Base-by-base conservation (phyloP, 768 basidiomycete species). In the Lentinula boryana region DNA sequence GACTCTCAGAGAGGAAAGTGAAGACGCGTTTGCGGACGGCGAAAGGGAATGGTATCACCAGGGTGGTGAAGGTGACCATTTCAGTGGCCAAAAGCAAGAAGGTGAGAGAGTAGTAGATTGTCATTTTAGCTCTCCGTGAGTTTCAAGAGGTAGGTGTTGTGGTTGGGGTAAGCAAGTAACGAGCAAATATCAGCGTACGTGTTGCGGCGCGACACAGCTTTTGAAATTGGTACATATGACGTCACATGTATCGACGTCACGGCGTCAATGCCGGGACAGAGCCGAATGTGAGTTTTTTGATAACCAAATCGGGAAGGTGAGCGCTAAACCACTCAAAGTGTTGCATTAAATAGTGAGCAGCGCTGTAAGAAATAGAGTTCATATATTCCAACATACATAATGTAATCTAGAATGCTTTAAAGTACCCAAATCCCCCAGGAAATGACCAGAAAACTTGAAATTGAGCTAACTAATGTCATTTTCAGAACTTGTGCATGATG, bases 1-100 rank as follows among this genome's bases (percentile, higher is more conserved):
- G 75, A 54, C 83, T 91, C 63, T 85, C 84, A 0, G 86, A 83
- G 55, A 91, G 78, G 75, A 89, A 92, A 21, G 72, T 76, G 66
- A 96, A 93, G 52, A 95, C 68, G 49, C 73, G 74, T 77, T 89
- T 88, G 69, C 84, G 84, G 63, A 93, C 65, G 5, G 76, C 71
- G 72, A 91, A 88, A 1, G 94, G 94, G n/a, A 96, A 78, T 2
- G 94, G 94, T 8, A 86, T 78, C 57, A 95, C 91, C 63, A 97
- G 83, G 64, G 91, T 44, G 66, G 88, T 90, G 77, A 95, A 95
- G 43, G 92, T 91, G 62, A 74, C 78, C 90, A 93, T 93, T 83
- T 93, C 91, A 54, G 88, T 79, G 44, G 88, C 87, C 61, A 93
- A 83, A 55, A 93, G 87, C 70, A 89, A 56, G 66, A 93, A 93